Conservation (phyloP, 176 grass and related monocot genomes). For the Avena atlantica region DNA sequence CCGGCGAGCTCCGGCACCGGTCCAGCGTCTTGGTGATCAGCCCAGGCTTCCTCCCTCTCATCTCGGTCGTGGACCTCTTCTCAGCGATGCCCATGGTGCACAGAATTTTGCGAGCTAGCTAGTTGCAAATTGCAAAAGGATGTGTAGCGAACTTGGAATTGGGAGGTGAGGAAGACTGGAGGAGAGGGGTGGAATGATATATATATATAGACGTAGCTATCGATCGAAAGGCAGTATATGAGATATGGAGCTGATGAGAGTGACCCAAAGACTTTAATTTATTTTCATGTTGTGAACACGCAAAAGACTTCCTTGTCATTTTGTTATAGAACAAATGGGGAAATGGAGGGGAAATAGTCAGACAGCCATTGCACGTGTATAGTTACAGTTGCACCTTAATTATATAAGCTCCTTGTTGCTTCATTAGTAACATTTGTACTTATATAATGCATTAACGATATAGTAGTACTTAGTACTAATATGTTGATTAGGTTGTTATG, state of each 20-base stretch:
- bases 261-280: not conserved
- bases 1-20: slow-evolving; percentile 45
- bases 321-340: not conserved
- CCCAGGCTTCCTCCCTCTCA: not conserved
- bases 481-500: slow-evolving; percentile 20
- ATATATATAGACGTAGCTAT: not conserved
- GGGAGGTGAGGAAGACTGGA: not conserved
- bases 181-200: not conserved
- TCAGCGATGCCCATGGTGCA: slow-evolving; percentile 17
- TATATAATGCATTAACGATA: not conserved
- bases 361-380: slow-evolving; percentile 33
- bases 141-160: slow-evolving; percentile 3
- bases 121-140: not conserved
- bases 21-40: slow-evolving; percentile 63
- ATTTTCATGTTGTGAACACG: not conserved
- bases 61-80: not conserved
- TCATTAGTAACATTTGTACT: slow-evolving; percentile 4
- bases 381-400: not conserved
- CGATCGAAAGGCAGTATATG: not conserved
- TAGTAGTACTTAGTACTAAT: not conserved
- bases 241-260: slow-evolving; percentile 13
- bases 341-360: not conserved
- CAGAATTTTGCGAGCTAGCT: not conserved
- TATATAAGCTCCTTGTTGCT: not conserved
- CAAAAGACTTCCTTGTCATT: not conserved